Percentiles rank a stretch among this genome's conserved stretches.
Conservation (phyloP, 495 filamentous ascomycete genomes). For the Bathelium albidoporum region DNA sequence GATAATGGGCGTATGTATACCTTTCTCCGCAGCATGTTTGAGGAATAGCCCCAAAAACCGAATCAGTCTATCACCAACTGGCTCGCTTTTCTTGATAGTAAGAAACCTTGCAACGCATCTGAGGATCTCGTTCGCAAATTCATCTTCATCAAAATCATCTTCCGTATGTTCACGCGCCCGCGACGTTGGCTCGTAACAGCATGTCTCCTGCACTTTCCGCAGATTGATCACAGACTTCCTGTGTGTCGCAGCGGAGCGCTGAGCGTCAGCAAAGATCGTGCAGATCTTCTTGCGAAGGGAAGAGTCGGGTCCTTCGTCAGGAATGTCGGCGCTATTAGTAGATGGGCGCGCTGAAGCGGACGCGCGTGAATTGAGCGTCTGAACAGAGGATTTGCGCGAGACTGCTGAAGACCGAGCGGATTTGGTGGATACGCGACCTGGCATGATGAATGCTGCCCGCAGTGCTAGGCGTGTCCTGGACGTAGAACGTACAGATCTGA, state of each 20-base stretch:
- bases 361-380: slow-evolving; percentile 24
- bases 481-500: too few relatives aligned
- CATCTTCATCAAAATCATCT: slow-evolving; percentile 59
- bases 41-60: slow-evolving; percentile 80
- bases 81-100: slow-evolving; percentile 84
- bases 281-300: slow-evolving; percentile 66
- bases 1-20: slow-evolving; percentile 29
- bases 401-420: slow-evolving; percentile 19
- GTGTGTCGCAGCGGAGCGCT: slow-evolving; percentile 77
- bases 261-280: slow-evolving; percentile 74
- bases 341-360: slow-evolving; percentile 43
- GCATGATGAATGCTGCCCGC: slow-evolving; percentile 22
- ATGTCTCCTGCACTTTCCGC: slow-evolving; percentile 78
- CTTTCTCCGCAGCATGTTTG: slow-evolving; percentile 72
- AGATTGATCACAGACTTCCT: slow-evolving; percentile 73
- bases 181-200: slow-evolving; percentile 59
- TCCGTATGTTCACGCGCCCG: slow-evolving; percentile 33
- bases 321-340: slow-evolving; percentile 55
- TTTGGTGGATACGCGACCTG: slow-evolving; percentile 30
- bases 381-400: slow-evolving; percentile 29
- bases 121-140: slow-evolving; percentile 77
- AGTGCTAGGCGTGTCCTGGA: background rate
- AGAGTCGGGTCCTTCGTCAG: slow-evolving; percentile 61
- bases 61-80: slow-evolving; percentile 73
- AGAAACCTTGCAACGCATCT: slow-evolving; percentile 74